A percentile compares a stretch with the other conserved stretches of the same genome.
phyloP scores from a whole-genome alignment of 257 asterid species.

The Nicotiana tomentosiformis region DNA sequence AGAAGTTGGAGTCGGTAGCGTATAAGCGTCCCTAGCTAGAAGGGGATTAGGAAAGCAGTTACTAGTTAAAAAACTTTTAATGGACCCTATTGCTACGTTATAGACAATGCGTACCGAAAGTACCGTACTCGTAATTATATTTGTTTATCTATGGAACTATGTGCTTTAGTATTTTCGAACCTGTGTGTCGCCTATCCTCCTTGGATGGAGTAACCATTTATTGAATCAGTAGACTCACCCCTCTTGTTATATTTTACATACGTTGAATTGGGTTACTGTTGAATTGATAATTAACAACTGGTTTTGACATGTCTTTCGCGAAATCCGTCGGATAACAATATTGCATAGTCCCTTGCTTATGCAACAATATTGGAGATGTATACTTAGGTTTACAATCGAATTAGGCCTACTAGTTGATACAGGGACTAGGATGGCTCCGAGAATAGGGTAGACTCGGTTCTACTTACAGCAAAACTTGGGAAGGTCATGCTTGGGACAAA shows the following conservation, averaged over 20 bases:
- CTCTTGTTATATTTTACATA: not conserved
- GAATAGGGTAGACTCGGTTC: not conserved
- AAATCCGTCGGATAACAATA: not conserved
- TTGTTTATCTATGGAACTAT: slow-evolving; percentile 1
- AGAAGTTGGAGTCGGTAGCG: not conserved
- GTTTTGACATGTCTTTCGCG: not conserved
- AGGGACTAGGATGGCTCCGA: not conserved
- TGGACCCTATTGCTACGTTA: not conserved
- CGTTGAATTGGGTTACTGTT: not conserved
- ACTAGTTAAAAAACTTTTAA: not conserved
- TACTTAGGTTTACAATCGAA: not conserved
- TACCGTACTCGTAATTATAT: not conserved
- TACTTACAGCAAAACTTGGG: not conserved
- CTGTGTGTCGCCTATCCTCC: not conserved
- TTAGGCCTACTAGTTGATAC: not conserved
- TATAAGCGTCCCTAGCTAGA: not conserved
- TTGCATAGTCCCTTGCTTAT: not conserved
- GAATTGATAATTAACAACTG: not conserved
- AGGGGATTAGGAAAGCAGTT: not conserved
- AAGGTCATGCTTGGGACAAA: not conserved
- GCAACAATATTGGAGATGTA: not conserved
- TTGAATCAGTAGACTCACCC: not conserved
- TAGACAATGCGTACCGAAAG: not conserved
- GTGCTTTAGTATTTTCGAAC: not conserved
- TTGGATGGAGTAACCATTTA: not conserved